Percentiles rank a stretch among this genome's conserved stretches.
Evolutionary conservation across 148 eudicot genomes (phyloP).

Genomic region (Rhododendron ferrugineum): DNA sequence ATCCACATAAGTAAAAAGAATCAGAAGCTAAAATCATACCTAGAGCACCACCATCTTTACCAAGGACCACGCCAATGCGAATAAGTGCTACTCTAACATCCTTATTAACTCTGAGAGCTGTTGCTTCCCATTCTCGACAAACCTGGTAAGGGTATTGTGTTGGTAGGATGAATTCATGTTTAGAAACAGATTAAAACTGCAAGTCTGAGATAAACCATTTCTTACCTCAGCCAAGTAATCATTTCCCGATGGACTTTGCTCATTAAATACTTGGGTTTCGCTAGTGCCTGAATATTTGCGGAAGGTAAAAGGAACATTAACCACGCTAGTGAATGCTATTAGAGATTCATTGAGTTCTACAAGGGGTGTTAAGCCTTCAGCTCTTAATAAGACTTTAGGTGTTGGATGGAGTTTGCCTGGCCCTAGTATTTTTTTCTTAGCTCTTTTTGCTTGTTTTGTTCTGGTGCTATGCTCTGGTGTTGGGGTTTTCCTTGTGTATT

Average conservation of each 20-base stretch:
- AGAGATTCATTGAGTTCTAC: not conserved
- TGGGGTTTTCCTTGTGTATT: not conserved
- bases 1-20: not conserved
- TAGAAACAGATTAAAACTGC: slow-evolving; percentile 1
- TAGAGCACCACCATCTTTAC: slow-evolving; percentile 98
- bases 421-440: not conserved
- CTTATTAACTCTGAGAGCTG: slow-evolving; percentile 64
- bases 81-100: slow-evolving; percentile 77
- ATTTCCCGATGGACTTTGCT: slow-evolving; percentile 92
- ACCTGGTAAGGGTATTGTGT: slow-evolving; percentile 39
- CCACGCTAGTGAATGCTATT: not conserved
- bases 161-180: not conserved
- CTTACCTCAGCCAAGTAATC: slow-evolving; percentile 93
- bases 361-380: not conserved
- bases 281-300: slow-evolving; percentile 58
- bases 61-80: slow-evolving; percentile 93
- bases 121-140: slow-evolving; percentile 95
- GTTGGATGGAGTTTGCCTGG: not conserved
- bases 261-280: slow-evolving; percentile 75
- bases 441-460: not conserved
- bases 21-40: slow-evolving; percentile 35
- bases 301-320: not conserved
- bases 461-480: not conserved
- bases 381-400: not conserved
- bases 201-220: not conserved